A percentile compares a stretch with the other conserved stretches of the same genome.
phyloP scores from a whole-genome alignment of 2,329 filamentous ascomycete species.

The Cercospora brassicicola region DNA sequence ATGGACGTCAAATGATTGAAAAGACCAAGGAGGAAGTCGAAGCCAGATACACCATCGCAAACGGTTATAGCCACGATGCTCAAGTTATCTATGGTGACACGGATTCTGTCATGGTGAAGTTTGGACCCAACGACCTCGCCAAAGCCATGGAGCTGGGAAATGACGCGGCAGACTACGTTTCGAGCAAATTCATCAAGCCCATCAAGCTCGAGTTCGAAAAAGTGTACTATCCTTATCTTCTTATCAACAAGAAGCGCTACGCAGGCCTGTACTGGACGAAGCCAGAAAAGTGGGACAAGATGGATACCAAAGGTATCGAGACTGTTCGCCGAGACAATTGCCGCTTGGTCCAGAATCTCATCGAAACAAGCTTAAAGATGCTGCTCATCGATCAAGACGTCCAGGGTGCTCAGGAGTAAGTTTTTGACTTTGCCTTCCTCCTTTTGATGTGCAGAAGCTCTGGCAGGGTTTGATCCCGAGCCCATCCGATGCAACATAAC shows the following conservation, averaged over 20 bases:
- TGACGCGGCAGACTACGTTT: slow-evolving; percentile 85
- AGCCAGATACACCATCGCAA: slow-evolving; percentile 81
- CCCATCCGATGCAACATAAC: slow-evolving; percentile 16
- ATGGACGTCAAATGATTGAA: slow-evolving; percentile 98
- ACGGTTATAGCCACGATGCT: slow-evolving; percentile 91
- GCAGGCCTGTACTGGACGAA: slow-evolving; percentile 98
- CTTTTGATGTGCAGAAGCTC: not conserved
- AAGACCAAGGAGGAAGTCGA: slow-evolving; percentile 97
- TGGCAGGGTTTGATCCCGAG: slow-evolving; percentile 1
- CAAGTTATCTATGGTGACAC: slow-evolving; percentile 99
- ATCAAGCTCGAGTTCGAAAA: slow-evolving; percentile 99
- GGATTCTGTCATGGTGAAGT: slow-evolving; percentile 99
- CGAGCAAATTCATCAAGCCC: slow-evolving; percentile 87
- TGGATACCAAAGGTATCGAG: slow-evolving; percentile 99
- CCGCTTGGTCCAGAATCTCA: slow-evolving; percentile 90
- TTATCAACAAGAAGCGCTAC: slow-evolving; percentile 99
- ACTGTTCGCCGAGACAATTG: slow-evolving; percentile 97
- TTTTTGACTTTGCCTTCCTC: slow-evolving; percentile 26
- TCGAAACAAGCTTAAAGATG: slow-evolving; percentile 94
- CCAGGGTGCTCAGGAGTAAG: slow-evolving; percentile 87
- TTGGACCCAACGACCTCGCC: slow-evolving; percentile 80
- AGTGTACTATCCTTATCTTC: slow-evolving; percentile 93
- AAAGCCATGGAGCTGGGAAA: slow-evolving; percentile 95
- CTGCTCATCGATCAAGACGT: slow-evolving; percentile 92
- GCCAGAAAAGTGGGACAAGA: slow-evolving; percentile 93